Percentiles rank a stretch among this genome's conserved stretches.
Evolutionary conservation across 306 rosid species (phyloP).

Genomic region (Vicia villosa): DNA sequence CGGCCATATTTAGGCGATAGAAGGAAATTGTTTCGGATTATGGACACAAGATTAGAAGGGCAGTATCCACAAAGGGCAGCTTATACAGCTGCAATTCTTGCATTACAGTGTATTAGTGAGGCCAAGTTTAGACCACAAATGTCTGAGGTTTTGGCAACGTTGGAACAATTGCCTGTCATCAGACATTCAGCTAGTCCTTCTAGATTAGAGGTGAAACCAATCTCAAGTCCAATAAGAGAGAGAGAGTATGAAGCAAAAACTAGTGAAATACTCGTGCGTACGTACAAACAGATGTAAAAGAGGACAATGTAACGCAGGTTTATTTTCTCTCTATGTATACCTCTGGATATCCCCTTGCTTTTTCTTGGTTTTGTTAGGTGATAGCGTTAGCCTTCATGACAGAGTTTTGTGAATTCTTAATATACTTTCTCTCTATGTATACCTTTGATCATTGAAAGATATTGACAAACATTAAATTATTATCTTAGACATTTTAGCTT

Average conservation of each 20-base stretch:
- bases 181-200: conserved; percentile 50
- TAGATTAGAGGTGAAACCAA: conserved; percentile 41
- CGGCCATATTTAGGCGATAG: conserved; percentile 73
- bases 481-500: background rate
- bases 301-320: background rate
- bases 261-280: background rate
- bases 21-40: conserved; percentile 80
- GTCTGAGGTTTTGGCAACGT: conserved; percentile 70
- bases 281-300: background rate
- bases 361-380: conserved; percentile 30
- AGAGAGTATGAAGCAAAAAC: background rate
- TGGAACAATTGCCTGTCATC: conserved; percentile 60
- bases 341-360: conserved; percentile 23
- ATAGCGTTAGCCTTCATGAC: background rate
- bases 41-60: conserved; percentile 91
- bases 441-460: conserved; percentile 19
- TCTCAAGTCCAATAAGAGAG: conserved; percentile 23
- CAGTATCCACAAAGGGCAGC: conserved; percentile 85
- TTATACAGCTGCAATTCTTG: conserved; percentile 60
- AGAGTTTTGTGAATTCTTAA: conserved; percentile 29
- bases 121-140: conserved; percentile 74
- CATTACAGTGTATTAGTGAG: conserved; percentile 67
- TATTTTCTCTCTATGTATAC: conserved; percentile 10
- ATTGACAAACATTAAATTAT: background rate
- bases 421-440: too few species aligned